phyloP scores from a whole-genome alignment of 2,329 filamentous ascomycete genomes.

The Gremmenia infestans region DNA sequence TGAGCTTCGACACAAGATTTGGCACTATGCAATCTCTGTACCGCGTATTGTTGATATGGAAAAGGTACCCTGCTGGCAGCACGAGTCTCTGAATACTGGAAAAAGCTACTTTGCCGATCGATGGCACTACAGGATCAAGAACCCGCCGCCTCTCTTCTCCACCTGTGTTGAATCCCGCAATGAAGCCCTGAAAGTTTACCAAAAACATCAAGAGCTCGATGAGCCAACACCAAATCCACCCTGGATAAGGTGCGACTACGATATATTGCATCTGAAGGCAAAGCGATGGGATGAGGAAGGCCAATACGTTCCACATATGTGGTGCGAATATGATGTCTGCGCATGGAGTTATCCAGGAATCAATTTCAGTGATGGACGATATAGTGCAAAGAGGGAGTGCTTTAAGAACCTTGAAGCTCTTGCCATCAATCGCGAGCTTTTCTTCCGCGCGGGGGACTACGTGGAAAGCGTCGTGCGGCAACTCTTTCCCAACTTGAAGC shows the following conservation, averaged over 20 bases:
- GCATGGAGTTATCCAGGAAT: neutral
- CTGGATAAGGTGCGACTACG: conserved; percentile 10
- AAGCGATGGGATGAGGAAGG: neutral
- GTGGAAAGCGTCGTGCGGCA: neutral
- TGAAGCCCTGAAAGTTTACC: conserved; percentile 5
- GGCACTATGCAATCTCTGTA: conserved; percentile 4
- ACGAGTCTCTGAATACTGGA: neutral
- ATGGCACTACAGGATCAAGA: conserved; percentile 6
- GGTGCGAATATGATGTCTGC: conserved; percentile 3
- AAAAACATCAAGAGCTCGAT: neutral
- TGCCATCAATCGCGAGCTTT: conserved; percentile 6
- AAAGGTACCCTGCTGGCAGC: conserved; percentile 6
- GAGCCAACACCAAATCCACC: neutral
- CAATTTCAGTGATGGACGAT: neutral
- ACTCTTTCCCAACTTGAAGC: conserved; percentile 7
- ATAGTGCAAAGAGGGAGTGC: conserved; percentile 4
- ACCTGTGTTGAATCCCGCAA: conserved; percentile 7
- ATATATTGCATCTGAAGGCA: conserved; percentile 9
- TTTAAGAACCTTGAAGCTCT: conserved; percentile 5
- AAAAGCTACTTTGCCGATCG: neutral
- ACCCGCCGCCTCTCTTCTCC: conserved; percentile 5
- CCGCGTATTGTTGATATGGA: conserved; percentile 8
- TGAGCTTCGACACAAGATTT: conserved; percentile 2
- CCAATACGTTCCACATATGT: neutral
- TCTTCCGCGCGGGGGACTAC: neutral